Base-by-base conservation (phyloP, 2,329 filamentous ascomycete species). In the Pseudogymnoascus sp. region DNA sequence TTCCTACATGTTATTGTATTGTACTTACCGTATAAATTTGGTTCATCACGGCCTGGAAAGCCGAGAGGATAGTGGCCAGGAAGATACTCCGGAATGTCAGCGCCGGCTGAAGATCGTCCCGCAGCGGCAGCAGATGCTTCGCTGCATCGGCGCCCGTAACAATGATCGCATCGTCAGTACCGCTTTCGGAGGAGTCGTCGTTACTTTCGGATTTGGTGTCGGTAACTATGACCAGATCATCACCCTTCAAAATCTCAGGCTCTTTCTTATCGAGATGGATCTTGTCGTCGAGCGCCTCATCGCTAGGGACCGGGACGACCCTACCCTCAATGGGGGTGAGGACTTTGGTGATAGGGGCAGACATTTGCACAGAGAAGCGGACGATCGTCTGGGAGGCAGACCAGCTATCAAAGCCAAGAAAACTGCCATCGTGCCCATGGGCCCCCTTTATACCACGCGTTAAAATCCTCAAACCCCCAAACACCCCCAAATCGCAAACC, bases 51-150 rank as follows among this genome's bases (percentile, higher is more conserved):
- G 81, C 78, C 65, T 83, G 80, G 66, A 84, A 84, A 9, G 75
- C 77, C 0, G 80, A 75, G 3, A 84, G 74, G 2, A 69, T 65
- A 0, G 79, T 79, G 1, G 80, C 79, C 55, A 85, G 64, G 37
- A 84, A 67, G 4, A 85, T 63, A 59, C 79, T 77, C 39, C 82
- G 79, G 63, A 84, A 81, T 0, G 80, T 84, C 65, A 85, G 67
- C 2, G 80, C 72, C 0, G 71, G 69, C 29, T 84, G 79, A n/a
- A 71, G 68, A 61, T 85, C 82, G 65, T 85, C 82, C 4, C 82
- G 75, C 60, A 83, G 63, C 0, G 82, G 74, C 2, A 84, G 69
- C 21, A 84, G 68, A 60, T 83, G 74, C 0, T 64, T 61, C 4
- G 81, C 74, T 0, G 79, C 82, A 67, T 84, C 82, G 6, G 75